Conservation (phyloP, 345 rosid genomes). For the Anacardium occidentale region DNA sequence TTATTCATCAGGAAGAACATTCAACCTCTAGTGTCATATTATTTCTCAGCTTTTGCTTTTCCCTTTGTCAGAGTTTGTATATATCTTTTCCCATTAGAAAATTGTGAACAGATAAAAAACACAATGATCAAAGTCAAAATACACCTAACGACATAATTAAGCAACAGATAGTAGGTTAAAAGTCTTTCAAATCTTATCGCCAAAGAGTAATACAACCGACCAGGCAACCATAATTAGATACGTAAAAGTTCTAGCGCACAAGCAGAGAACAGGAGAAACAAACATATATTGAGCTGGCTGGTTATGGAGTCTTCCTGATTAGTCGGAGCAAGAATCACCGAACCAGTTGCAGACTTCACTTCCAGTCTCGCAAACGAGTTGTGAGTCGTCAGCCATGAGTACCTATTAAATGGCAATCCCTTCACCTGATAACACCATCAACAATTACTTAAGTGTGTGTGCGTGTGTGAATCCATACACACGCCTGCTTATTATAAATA, state of each 20-base stretch:
- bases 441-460: no score
- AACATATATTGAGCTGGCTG: conserved; percentile 65
- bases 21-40: no score
- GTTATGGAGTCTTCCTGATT: conserved; percentile 87
- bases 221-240: no score
- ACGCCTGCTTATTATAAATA: background rate
- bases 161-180: background rate
- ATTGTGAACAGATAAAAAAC: no score
- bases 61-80: no score
- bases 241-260: no score
- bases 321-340: conserved; percentile 50
- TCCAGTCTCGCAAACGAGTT: conserved; percentile 59
- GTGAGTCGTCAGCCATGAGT: conserved; percentile 93
- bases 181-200: background rate
- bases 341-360: conserved; percentile 57
- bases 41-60: background rate
- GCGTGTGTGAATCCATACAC: no score
- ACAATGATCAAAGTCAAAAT: background rate
- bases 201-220: no score
- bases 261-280: conserved; percentile 8
- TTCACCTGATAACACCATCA: conserved; percentile 39
- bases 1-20: no score
- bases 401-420: conserved; percentile 68
- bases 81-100: background rate
- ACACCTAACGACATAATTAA: background rate